Base-by-base conservation (phyloP, 176 grass and related monocot species). In the Oryza punctata region DNA sequence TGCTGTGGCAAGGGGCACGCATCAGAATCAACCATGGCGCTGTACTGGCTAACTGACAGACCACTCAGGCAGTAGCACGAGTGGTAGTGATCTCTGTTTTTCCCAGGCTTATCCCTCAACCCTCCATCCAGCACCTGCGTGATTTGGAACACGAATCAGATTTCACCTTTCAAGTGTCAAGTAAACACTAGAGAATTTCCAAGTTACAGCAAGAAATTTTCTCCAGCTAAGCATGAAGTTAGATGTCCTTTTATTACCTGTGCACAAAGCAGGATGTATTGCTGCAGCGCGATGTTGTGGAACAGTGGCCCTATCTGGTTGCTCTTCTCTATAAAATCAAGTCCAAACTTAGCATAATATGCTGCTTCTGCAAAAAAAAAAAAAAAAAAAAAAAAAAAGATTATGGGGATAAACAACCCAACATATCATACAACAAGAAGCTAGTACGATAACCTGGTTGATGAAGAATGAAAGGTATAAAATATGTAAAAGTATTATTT, bases 11-110 rank as follows among this genome's bases (percentile, higher is more conserved):
- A 70, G 65, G 96, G 96, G 63, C 70, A 85, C 40, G 77, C 86
- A 78, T 84, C 83, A 0, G 78, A 35, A 74, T 88, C 85, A 28
- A 38, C 78, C 69, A 72, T 87, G 65, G 76, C 92, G 27, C 91
- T 87, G 83, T 98, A 80, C 72, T 98, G 96, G 57, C 90, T 85
- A 47, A 92, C 70, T 28, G 90, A 94, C 72, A 98, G 83, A 16
- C 96, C 96, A 67, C 96, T 95, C 30, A 98, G 93, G 75, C 96
- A 98, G 82, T 98, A 98, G 67, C 96, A 95, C 7, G 96, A 88
- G 85, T 98, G 96, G 38, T 98, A 95, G 69, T 89, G 78, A 74
- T 95, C 96, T 79, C 85, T 88, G 73, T 85, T 72, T 75, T 98
- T 98, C 47, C 93, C 96, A 57, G 96, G 96, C 77, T 98, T 98